Evolutionary conservation across 75 land plant genomes (phyloP), one percentile per base, ranked within the genome.

Genomic region (Chamaecyparis obtusa): DNA sequence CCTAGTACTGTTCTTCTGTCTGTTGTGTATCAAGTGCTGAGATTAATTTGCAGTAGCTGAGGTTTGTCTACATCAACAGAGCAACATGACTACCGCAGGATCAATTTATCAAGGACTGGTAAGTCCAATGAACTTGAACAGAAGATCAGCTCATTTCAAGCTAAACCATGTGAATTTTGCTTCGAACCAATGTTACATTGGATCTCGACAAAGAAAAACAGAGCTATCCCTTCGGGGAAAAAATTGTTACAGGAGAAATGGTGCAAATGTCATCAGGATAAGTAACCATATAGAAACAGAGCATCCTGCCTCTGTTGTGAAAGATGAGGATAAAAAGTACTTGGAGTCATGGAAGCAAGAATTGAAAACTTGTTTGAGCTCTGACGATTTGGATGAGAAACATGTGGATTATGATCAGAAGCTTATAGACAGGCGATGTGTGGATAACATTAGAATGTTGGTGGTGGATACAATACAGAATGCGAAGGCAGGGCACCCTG

Each of bases 401-500:
- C 90, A 89, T 43, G 48, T 85, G 8, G 88, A 85, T 11, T 85
- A 87, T 83, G 83, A 90, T 55, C 94, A 90, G 87, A 27, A 64
- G 5, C 83, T 86, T 74, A 88, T 93, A 37, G 93, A 95, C 88
- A 85, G 72, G 86, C 41, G 96, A 76, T 89, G 89, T 44, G 95
- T 92, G 74, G 93, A 95, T 83, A 93, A 93, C 84, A 86, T 95
- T 51, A 76, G 96, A 69, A 95, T 95, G 96, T 87, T 95, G 48
- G 83, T 91, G 15, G 92, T 95, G 48, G 96, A 95, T 44, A 24
- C 95, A 19, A 90, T 95, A 67, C 93, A 94, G 72, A 86, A 87
- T 46, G 94, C 94, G 14, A 88, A 90, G 78, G 94, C 96, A 19
- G 96, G 96, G 71, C 96, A 94, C 84, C 93, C 95, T 30, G 96